Conservation (phyloP, 805 yeast genomes). For the Blastobotrys mokoenaii region DNA sequence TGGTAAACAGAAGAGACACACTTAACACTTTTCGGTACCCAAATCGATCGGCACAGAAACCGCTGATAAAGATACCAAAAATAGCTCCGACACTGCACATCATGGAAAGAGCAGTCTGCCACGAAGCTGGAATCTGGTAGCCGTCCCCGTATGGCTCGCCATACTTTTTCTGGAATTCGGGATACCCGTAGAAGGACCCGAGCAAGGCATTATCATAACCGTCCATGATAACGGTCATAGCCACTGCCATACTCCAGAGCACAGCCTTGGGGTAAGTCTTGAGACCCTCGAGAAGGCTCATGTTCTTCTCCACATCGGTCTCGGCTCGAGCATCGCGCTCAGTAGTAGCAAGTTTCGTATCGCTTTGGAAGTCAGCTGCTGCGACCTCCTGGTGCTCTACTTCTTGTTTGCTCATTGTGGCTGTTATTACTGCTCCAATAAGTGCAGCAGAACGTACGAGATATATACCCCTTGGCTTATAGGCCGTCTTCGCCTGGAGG, state of each 20-base stretch:
- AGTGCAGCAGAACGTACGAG: not conserved
- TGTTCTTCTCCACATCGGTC: not conserved
- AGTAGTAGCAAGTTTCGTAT: not conserved
- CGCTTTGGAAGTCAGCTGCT: not conserved
- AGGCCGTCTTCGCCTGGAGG: too few relatives aligned
- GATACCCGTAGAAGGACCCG: conserved; percentile 36
- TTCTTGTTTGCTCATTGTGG: not conserved
- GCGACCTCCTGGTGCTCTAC: not conserved
- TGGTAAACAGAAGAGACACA: conserved; percentile 27
- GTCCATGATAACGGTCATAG: conserved; percentile 40
- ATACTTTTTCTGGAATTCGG: conserved; percentile 34
- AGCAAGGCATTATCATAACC: conserved; percentile 42
- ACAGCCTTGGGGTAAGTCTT: conserved; percentile 35
- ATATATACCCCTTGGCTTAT: too few relatives aligned
- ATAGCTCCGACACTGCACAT: conserved; percentile 32
- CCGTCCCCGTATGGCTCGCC: conserved; percentile 5
- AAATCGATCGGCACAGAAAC: conserved; percentile 35
- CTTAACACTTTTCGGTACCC: conserved; percentile 39
- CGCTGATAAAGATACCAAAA: conserved; percentile 38
- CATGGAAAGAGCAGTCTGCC: conserved; percentile 20
- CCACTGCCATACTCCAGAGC: conserved; percentile 38
- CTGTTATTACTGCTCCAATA: not conserved
- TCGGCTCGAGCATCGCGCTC: not conserved
- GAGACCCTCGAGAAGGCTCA: not conserved
- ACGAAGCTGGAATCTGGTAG: conserved; percentile 14